phyloP scores from a whole-genome alignment of 164 flowering plant genomes.

The Vitis rotundifolia region DNA sequence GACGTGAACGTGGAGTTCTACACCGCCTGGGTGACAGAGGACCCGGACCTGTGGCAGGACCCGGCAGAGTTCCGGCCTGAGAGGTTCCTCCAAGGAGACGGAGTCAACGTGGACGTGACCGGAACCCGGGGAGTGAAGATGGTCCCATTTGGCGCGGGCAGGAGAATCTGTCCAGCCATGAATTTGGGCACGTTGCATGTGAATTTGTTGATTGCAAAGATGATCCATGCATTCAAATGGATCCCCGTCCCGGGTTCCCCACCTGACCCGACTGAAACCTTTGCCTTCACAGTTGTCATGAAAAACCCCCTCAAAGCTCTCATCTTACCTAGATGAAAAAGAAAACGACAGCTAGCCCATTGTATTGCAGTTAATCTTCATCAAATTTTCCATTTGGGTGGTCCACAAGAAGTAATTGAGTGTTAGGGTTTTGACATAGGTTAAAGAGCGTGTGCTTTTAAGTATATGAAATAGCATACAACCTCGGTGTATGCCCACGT shows the following conservation, averaged over 20 bases:
- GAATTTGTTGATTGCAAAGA: conserved; percentile 60
- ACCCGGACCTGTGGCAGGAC: conserved; percentile 67
- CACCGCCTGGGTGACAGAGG: conserved; percentile 80
- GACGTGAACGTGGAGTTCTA: conserved; percentile 72
- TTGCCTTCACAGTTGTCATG: conserved; percentile 91
- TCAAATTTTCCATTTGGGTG: too few species aligned
- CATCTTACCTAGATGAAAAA: conserved; percentile 54
- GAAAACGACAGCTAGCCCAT: not conserved
- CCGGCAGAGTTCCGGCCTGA: conserved; percentile 83
- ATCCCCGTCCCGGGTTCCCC: conserved; percentile 48
- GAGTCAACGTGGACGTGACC: conserved; percentile 72
- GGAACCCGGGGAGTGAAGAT: conserved; percentile 69
- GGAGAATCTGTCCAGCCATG: conserved; percentile 87
- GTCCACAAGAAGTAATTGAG: too few species aligned
- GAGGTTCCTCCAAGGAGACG: conserved; percentile 75
- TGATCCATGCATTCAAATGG: conserved; percentile 90
- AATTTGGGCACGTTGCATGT: conserved; percentile 70
- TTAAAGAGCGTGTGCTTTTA: too few species aligned
- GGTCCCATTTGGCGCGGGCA: conserved; percentile 90
- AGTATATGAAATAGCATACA: too few species aligned
- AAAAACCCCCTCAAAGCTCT: conserved; percentile 79
- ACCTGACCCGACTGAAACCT: conserved; percentile 85
- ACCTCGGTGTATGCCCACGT: too few species aligned
- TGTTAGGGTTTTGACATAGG: too few species aligned
- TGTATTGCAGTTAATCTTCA: not conserved